phyloP scores from a whole-genome alignment of 805 yeast species.

The Pichia nanzhaoensis region DNA sequence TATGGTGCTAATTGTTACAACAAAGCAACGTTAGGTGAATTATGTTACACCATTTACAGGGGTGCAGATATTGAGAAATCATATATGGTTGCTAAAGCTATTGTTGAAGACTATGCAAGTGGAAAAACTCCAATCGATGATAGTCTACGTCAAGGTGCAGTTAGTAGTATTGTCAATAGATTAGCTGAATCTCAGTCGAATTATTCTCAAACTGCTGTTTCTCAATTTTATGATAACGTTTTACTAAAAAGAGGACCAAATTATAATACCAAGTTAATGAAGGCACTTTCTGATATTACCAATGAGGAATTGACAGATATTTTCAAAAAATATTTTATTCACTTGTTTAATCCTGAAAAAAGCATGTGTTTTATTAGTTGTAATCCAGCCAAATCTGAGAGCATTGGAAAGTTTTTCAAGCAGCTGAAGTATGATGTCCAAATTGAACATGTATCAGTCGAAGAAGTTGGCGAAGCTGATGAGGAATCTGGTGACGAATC shows the following conservation, averaged over 20 bases:
- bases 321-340: constrained; percentile 53
- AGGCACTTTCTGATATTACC: constrained; percentile 45
- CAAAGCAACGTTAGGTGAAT: constrained; percentile 57
- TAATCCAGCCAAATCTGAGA: constrained; percentile 56
- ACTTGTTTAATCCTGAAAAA: constrained; percentile 50
- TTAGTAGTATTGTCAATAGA: constrained; percentile 66
- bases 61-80: constrained; percentile 77
- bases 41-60: constrained; percentile 65
- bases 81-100: constrained; percentile 49
- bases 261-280: constrained; percentile 49
- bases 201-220: constrained; percentile 54
- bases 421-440: constrained; percentile 51
- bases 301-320: constrained; percentile 43
- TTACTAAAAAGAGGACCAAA: constrained; percentile 66
- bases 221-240: constrained; percentile 59
- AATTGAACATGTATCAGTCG: constrained; percentile 44
- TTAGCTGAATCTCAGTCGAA: constrained; percentile 67
- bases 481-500: constrained; percentile 22
- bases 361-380: constrained; percentile 66
- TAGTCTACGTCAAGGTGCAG: constrained; percentile 60
- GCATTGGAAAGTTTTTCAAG: constrained; percentile 40
- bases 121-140: constrained; percentile 53
- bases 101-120: constrained; percentile 52
- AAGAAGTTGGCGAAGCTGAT: constrained; percentile 21
- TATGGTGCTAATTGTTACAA: constrained; percentile 71